Evolutionary conservation across 495 filamentous ascomycete species (phyloP).

Genomic region (Acidiella bohemica): DNA sequence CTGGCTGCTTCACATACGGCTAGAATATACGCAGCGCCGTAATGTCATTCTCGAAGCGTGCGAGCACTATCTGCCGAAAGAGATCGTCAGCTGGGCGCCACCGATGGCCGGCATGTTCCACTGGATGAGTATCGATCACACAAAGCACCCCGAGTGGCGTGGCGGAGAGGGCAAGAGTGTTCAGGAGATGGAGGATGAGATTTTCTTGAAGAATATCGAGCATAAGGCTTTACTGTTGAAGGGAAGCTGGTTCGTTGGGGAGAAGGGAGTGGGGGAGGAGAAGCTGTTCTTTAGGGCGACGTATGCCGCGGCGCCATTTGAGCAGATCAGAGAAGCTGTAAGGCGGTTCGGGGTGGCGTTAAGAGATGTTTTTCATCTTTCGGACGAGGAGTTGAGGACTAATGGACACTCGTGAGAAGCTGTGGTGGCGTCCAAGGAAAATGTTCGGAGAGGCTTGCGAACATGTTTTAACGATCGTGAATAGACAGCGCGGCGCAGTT

Average conservation of each 20-base stretch:
- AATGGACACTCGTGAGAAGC: too few species aligned
- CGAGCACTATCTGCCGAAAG: conserved; percentile 60
- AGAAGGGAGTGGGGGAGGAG: conserved; percentile 34
- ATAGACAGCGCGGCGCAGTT: too few species aligned
- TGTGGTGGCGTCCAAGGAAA: too few species aligned
- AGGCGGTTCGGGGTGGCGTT: conserved; percentile 59
- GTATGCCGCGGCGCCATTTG: conserved; percentile 63
- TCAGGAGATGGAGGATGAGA: conserved; percentile 65
- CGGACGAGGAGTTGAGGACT: too few species aligned
- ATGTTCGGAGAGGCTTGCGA: too few species aligned
- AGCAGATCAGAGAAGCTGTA: conserved; percentile 69
- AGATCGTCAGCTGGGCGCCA: conserved; percentile 68
- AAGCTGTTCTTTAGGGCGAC: conserved; percentile 78
- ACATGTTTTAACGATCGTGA: too few species aligned
- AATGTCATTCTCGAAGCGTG: conserved; percentile 71
- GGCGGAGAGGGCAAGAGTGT: conserved; percentile 32
- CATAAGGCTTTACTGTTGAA: conserved; percentile 61
- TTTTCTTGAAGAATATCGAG: conserved; percentile 60
- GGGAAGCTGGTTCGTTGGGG: conserved; percentile 80
- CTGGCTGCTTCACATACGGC: conserved; percentile 77
- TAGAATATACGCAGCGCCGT: conserved; percentile 67
- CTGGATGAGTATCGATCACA: conserved; percentile 71
- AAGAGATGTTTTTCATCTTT: conserved; percentile 50
- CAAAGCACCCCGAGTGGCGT: conserved; percentile 49
- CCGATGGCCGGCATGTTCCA: conserved; percentile 96